phyloP scores from a whole-genome alignment of 805 yeast species.

The Kuraishia floccosa region DNA sequence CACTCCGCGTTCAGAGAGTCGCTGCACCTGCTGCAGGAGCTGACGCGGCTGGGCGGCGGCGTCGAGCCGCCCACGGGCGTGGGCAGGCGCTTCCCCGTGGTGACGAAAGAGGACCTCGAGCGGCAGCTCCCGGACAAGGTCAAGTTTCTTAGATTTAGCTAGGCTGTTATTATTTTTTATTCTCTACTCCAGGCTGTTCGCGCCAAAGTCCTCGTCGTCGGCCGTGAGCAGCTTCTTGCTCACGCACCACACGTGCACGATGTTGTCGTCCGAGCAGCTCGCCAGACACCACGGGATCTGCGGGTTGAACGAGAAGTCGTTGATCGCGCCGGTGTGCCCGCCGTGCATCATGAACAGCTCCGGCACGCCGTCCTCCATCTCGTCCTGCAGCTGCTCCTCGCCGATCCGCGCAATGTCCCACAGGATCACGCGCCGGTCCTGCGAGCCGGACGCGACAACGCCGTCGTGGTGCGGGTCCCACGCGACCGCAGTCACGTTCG shows the following conservation, averaged over 20 bases:
- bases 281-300: constrained; percentile 70
- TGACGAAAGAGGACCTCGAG: too few relatives aligned
- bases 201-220: constrained; percentile 6
- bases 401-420: constrained; percentile 82
- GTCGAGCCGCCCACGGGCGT: too few relatives aligned
- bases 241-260: constrained; percentile 49
- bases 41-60: constrained; percentile 18
- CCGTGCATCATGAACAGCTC: constrained; percentile 89
- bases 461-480: constrained; percentile 76
- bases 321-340: constrained; percentile 73
- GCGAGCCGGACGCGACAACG: constrained; percentile 63
- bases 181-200: constrained; percentile 6
- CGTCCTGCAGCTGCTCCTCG: constrained; percentile 76
- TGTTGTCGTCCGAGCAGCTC: constrained; percentile 49
- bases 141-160: too few relatives aligned
- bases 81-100: too few relatives aligned
- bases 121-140: too few relatives aligned
- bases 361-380: constrained; percentile 85
- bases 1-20: constrained; percentile 23
- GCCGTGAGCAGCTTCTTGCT: constrained; percentile 18
- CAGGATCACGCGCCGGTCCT: constrained; percentile 64
- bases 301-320: constrained; percentile 63
- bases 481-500: constrained; percentile 57
- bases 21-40: constrained; percentile 11
- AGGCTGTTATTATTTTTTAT: background rate